Conservation (phyloP, 495 filamentous ascomycete genomes). For the Aspergillus diversus region DNA sequence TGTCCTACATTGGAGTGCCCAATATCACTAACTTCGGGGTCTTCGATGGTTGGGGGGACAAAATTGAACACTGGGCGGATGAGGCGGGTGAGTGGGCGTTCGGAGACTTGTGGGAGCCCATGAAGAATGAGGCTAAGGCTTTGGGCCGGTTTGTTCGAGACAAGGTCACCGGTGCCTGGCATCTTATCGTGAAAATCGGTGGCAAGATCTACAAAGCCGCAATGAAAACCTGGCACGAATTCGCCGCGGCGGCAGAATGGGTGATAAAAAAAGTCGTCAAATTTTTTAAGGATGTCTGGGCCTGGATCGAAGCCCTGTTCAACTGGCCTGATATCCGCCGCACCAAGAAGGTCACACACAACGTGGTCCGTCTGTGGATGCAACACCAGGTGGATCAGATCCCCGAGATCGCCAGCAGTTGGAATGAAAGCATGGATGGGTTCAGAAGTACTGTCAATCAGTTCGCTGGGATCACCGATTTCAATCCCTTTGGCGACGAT, state of each 20-base stretch:
- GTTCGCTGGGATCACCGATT: conserved; percentile 14
- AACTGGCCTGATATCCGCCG: conserved; percentile 17
- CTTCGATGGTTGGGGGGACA: no score
- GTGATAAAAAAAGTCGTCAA: conserved; percentile 14
- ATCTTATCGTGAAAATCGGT: conserved; percentile 14
- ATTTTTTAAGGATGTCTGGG: background rate
- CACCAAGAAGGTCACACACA: conserved; percentile 17
- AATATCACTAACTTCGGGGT: no score
- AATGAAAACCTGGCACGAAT: conserved; percentile 11
- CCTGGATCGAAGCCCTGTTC: background rate
- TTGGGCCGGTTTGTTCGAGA: conserved; percentile 1
- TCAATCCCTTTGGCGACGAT: no score
- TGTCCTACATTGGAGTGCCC: no score
- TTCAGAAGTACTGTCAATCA: background rate
- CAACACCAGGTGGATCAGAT: conserved; percentile 11
- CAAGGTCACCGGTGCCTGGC: background rate
- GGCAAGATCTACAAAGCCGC: conserved; percentile 10
- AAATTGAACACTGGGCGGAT: no score
- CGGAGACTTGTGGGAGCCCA: no score
- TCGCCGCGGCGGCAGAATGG: conserved; percentile 15
- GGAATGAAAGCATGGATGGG: background rate
- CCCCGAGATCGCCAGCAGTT: background rate
- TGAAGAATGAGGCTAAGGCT: background rate
- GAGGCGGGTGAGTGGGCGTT: no score
- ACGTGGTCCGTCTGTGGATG: conserved; percentile 8